Evolutionary conservation across 2,329 filamentous ascomycete genomes (phyloP), one percentile per base, ranked within the genome.

Genomic region (Xylaria sp.): DNA sequence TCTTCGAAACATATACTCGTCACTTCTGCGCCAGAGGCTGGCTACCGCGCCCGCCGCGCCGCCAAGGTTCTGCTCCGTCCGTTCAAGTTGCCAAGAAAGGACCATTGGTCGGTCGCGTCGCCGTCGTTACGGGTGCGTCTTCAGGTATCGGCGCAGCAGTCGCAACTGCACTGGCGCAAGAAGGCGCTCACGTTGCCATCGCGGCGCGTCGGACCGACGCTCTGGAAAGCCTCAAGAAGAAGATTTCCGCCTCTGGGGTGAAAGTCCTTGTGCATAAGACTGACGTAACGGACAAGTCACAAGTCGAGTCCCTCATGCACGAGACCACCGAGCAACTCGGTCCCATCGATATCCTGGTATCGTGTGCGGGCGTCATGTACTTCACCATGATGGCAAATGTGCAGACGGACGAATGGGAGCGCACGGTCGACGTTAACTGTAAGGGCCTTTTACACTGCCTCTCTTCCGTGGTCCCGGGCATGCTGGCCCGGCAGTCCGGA

Each of bases 281-380:
- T 0, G 92, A 95, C 74, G 91, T 94, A 18, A 94, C 92, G 0
- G 84, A 89, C 75, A 86, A 84, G 70, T 79, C 81, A 4, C 86
- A 94, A 74, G 91, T 94, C 5, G 88, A 92, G 74, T 85, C 86
- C 0, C 88, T 95, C 3, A 83, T 94, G 70, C 80, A 81, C 2
- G 83, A 86, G 0, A 84, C 91, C 0, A 83, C 83, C 32, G 84
- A 87, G 55, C 83, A 90, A 73, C 88, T 94, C 0, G 92, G 92
- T 0, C 88, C 90, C 0, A 84, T 94, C 54, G 92, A 95, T 77
- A 92, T 94, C 61, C 86, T 95, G n/a, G 88, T 95, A 59, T 89
- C 89, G 50, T 93, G 92, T 76, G 93, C 92, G 0, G 92, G 92
- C 44, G 92, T 95, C 77, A 95, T 95, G 92, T 95, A 95, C 82